phyloP scores from a whole-genome alignment of 306 rosid species.

The barrel medic (Medicago truncatula) region MtrunA17r5.0-ANR NC_053048.1:9599501-9600000 shows the following conservation, averaged over 20 bases:
- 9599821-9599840: slow-evolving; percentile 39
- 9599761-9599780: slow-evolving; percentile 57
- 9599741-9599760: slow-evolving; percentile 65
- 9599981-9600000: too few species aligned
- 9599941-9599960: too few species aligned
- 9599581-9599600: slow-evolving; percentile 55
- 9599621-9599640: slow-evolving; percentile 61
- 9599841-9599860: not conserved
- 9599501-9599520: too few species aligned
- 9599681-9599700: too few species aligned
- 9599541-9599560: too few species aligned
- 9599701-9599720: not conserved
- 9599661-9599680: too few species aligned
- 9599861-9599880: not conserved
- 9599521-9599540: too few species aligned
- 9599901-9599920: too few species aligned
- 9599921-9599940: too few species aligned
- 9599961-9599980: too few species aligned
- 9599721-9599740: slow-evolving; percentile 58
- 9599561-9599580: too few species aligned
- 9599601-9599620: slow-evolving; percentile 64
- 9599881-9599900: not conserved
- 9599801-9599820: slow-evolving; percentile 58
- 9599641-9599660: slow-evolving; percentile 64
- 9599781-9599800: slow-evolving; percentile 70